Conservation (phyloP, 345 rosid genomes). For the Lagerstroemia speciosa region DNA sequence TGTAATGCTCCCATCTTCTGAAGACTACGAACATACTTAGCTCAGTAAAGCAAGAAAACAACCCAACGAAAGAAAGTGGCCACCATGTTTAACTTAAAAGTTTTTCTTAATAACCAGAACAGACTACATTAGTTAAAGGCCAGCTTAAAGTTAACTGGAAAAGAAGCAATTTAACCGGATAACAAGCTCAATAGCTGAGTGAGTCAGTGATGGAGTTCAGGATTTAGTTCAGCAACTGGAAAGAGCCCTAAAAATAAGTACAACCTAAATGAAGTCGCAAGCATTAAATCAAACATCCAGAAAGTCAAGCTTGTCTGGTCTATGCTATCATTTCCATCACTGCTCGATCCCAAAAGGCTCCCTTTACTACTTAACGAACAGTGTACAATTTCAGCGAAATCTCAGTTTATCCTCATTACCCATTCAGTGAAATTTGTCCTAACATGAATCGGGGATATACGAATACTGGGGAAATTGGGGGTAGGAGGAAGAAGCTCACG, state of each 20-base stretch:
- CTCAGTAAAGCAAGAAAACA: neutral
- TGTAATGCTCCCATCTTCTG: slow-evolving; percentile 72
- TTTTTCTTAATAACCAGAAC: too few species aligned
- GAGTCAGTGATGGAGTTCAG: too few species aligned
- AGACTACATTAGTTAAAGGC: too few species aligned
- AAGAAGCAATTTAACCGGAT: too few species aligned
- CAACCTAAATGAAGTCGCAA: neutral
- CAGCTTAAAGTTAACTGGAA: too few species aligned
- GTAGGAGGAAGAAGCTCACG: slow-evolving; percentile 35
- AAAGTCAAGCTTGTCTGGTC: neutral
- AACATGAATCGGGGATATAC: too few species aligned
- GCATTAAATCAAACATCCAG: neutral
- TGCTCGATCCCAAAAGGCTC: neutral
- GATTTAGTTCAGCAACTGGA: too few species aligned
- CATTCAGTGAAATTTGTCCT: neutral
- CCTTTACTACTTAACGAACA: neutral
- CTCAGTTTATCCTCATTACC: neutral
- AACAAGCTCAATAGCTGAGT: too few species aligned
- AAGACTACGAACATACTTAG: slow-evolving; percentile 29
- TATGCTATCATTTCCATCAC: neutral
- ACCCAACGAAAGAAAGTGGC: neutral
- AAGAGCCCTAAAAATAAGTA: too few species aligned
- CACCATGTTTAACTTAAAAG: too few species aligned
- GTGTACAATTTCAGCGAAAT: neutral
- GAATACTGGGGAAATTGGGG: too few species aligned